Conservation (phyloP, 768 basidiomycete species). For the Hericium coralloides region DNA sequence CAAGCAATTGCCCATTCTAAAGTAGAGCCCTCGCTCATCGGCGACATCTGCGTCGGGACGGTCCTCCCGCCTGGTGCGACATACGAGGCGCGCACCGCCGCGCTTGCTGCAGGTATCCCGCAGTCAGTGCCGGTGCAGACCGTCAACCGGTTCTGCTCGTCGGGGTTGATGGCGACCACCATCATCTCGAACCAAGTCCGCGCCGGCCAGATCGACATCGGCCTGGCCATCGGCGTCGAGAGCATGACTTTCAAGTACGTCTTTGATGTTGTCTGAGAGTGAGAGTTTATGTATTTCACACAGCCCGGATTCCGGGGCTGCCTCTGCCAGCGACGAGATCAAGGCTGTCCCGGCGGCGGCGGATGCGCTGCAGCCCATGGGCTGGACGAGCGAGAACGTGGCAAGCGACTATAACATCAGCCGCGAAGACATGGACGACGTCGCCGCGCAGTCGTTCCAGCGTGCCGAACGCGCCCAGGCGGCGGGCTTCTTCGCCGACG, state of each 20-base stretch:
- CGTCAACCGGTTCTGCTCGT: slow-evolving; percentile 77
- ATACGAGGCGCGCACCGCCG: slow-evolving; percentile 66
- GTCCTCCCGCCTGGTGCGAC: slow-evolving; percentile 55
- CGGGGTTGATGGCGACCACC: slow-evolving; percentile 79
- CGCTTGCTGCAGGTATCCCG: slow-evolving; percentile 75
- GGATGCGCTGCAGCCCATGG: slow-evolving; percentile 70
- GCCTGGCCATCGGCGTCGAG: slow-evolving; percentile 77
- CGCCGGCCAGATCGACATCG: slow-evolving; percentile 72
- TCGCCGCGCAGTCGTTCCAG: slow-evolving; percentile 68
- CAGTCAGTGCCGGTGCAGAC: slow-evolving; percentile 66
- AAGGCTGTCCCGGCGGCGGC: slow-evolving; percentile 43
- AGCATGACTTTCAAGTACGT: slow-evolving; percentile 76
- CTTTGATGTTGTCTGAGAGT: slow-evolving; percentile 13
- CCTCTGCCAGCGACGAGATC: slow-evolving; percentile 53
- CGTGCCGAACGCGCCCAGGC: slow-evolving; percentile 70
- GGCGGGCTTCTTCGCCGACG: slow-evolving; percentile 50
- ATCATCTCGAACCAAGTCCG: slow-evolving; percentile 69
- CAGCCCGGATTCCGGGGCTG: slow-evolving; percentile 59
- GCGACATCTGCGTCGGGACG: slow-evolving; percentile 76
- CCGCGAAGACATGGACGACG: slow-evolving; percentile 67
- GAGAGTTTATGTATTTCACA: slow-evolving; percentile 9
- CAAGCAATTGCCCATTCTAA: slow-evolving; percentile 48
- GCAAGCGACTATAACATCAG: slow-evolving; percentile 64
- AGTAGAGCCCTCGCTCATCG: slow-evolving; percentile 56
- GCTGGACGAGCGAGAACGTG: slow-evolving; percentile 86